phyloP scores from a whole-genome alignment of 208 protist species.

The Pavlovales sp. region DNA sequence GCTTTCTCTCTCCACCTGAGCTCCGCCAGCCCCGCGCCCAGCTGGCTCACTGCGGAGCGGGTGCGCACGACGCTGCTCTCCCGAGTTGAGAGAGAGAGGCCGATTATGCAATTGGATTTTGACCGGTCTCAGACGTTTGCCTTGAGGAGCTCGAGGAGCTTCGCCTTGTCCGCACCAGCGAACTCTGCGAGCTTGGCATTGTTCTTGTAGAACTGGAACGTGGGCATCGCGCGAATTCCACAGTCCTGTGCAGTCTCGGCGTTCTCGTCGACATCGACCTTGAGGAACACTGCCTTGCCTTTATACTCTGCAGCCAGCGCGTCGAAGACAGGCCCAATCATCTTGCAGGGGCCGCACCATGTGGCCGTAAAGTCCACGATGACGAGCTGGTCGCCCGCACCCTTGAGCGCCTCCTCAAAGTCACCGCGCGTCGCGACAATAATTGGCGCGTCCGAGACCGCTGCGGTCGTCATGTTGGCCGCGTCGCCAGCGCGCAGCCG shows the following conservation, averaged over 20 bases:
- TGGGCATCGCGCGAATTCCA: conserved; percentile 11
- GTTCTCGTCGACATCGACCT: conserved; percentile 12
- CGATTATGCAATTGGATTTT: too few species aligned
- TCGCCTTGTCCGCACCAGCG: neutral
- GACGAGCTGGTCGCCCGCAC: neutral
- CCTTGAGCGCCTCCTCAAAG: neutral
- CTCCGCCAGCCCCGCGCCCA: too few species aligned
- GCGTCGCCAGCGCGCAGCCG: neutral
- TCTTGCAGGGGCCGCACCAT: conserved; percentile 1
- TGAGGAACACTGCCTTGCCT: neutral
- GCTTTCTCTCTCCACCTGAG: too few species aligned
- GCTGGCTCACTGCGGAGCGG: too few species aligned
- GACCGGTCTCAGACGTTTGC: neutral
- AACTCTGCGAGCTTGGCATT: neutral
- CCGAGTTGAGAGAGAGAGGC: too few species aligned
- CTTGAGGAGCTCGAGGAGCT: neutral
- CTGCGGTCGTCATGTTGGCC: neutral
- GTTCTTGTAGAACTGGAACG: neutral
- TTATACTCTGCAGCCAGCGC: neutral
- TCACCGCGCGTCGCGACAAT: neutral
- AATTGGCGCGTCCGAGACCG: neutral
- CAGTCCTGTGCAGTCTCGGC: neutral
- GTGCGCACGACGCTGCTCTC: too few species aligned
- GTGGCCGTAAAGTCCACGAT: conserved; percentile 7
- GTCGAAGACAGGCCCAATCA: conserved; percentile 11